phyloP scores from a whole-genome alignment of 148 eudicot species.

The Cornus suecica region DNA sequence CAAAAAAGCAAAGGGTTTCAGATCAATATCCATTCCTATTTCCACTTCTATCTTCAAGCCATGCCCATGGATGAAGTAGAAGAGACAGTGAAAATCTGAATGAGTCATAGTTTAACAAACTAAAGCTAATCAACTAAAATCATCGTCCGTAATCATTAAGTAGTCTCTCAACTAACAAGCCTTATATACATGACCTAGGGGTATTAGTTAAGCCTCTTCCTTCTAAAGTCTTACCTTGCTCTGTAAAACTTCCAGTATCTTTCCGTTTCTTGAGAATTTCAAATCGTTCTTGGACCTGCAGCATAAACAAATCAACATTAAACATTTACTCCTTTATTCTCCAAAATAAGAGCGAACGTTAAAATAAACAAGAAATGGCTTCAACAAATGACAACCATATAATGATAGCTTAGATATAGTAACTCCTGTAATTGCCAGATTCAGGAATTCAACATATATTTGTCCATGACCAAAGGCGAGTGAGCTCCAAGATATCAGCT shows the following conservation, averaged over 20 bases:
- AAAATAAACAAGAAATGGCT: too few species aligned
- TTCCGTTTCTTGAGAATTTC: slow-evolving; percentile 87
- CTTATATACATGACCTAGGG: background rate
- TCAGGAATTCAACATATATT: too few species aligned
- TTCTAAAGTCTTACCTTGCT: slow-evolving; percentile 59
- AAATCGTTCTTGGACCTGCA: slow-evolving; percentile 81
- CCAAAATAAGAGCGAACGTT: too few species aligned
- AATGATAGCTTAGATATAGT: too few species aligned
- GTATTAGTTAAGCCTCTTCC: background rate
- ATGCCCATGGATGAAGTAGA: background rate
- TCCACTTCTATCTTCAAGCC: too few species aligned
- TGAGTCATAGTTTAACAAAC: background rate
- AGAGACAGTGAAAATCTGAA: background rate
- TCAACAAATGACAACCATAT: too few species aligned
- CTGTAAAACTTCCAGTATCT: slow-evolving; percentile 71
- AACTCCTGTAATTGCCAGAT: too few species aligned
- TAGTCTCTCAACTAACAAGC: background rate
- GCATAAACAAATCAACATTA: background rate
- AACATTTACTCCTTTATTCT: too few species aligned
- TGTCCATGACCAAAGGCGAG: too few species aligned
- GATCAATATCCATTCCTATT: background rate
- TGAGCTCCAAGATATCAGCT: too few species aligned
- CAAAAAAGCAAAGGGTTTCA: background rate
- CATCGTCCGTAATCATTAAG: background rate
- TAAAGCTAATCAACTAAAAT: background rate